phyloP scores from a whole-genome alignment of 805 yeast species.

The Yarrowia sp. region DNA sequence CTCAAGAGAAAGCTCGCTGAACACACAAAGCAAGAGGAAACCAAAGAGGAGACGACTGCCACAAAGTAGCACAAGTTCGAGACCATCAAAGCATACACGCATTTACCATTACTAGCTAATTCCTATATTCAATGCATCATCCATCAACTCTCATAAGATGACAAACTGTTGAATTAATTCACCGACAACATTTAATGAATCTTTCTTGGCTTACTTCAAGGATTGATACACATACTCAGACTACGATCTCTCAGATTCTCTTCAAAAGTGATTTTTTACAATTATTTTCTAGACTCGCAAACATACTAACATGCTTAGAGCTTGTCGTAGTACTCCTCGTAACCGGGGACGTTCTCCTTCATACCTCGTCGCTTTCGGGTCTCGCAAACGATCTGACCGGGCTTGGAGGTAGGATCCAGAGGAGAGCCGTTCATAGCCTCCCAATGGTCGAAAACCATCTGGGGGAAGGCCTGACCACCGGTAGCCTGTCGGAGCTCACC shows the following conservation, averaged over 20 bases:
- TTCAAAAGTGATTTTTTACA: constrained; percentile 30
- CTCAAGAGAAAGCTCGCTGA: background rate
- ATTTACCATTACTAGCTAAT: background rate
- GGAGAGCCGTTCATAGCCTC: constrained; percentile 89
- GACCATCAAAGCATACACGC: too few relatives aligned
- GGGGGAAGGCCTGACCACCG: constrained; percentile 99
- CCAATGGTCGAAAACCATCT: constrained; percentile 99
- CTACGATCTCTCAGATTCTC: background rate
- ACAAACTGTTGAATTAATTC: too few relatives aligned
- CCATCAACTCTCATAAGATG: too few relatives aligned
- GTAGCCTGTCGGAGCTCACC: constrained; percentile 99
- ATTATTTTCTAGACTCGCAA: constrained; percentile 36
- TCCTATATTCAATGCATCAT: background rate
- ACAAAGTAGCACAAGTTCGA: too few relatives aligned
- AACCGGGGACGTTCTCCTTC: constrained; percentile 97
- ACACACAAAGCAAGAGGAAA: background rate
- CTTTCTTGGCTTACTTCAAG: too few relatives aligned
- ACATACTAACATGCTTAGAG: constrained; percentile 49
- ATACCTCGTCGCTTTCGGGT: constrained; percentile 96
- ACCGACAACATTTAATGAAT: too few relatives aligned
- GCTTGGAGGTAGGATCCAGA: constrained; percentile 79
- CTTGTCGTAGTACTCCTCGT: constrained; percentile 92
- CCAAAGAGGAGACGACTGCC: background rate
- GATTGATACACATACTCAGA: too few relatives aligned
- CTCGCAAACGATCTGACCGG: constrained; percentile 67